phyloP scores from a whole-genome alignment of 345 rosid genomes.

The Eucalyptus cloeziana region DNA sequence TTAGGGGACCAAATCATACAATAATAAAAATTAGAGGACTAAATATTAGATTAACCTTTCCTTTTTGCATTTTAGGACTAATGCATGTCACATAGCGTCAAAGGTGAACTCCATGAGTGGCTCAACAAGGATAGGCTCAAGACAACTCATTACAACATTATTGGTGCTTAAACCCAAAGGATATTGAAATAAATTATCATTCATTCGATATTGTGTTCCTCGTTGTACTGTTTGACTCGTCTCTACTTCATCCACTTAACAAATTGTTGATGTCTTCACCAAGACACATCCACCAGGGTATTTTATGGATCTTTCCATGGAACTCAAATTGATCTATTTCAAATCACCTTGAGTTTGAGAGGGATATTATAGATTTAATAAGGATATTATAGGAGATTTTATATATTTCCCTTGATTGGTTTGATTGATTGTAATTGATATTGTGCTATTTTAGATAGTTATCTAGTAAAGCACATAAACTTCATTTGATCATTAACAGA shows the following conservation, averaged over 20 bases:
- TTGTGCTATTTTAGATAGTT: too few relatives aligned
- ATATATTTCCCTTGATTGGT: too few relatives aligned
- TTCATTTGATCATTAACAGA: too few relatives aligned
- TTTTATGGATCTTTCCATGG: not conserved
- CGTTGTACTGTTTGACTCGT: accelerated
- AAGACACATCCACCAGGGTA: not conserved
- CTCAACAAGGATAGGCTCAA: not conserved
- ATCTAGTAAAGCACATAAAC: too few relatives aligned
- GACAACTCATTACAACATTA: not conserved
- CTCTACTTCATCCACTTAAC: not conserved
- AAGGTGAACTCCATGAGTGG: not conserved
- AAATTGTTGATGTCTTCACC: not conserved
- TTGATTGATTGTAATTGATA: too few relatives aligned
- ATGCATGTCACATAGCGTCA: not conserved
- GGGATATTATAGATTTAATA: too few relatives aligned
- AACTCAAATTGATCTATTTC: not conserved
- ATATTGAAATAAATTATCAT: too few relatives aligned
- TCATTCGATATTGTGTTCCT: too few relatives aligned
- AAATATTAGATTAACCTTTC: too few relatives aligned
- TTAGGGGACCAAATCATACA: too few relatives aligned
- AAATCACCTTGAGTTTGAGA: not conserved
- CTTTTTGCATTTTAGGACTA: not conserved
- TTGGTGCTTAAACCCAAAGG: not conserved
- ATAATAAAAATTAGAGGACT: too few relatives aligned
- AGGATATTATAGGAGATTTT: too few relatives aligned